A percentile compares a stretch with the other conserved stretches of the same genome.
Evolutionary conservation across 176 grass and related monocot genomes (phyloP).

Genomic region (Oryza meridionalis): DNA sequence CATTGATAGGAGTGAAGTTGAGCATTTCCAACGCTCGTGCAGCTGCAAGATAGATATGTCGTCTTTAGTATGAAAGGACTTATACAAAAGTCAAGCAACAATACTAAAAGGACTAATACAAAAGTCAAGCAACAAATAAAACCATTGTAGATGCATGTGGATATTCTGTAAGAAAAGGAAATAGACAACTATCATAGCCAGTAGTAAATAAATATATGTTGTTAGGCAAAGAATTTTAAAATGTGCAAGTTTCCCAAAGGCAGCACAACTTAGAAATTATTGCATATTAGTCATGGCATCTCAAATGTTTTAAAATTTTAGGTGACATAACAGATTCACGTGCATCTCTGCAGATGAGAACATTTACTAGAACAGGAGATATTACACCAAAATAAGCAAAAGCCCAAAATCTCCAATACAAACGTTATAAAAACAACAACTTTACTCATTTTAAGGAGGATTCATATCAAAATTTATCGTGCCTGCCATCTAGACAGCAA

Average conservation of each 20-base stretch:
- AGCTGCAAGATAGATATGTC: slow-evolving; percentile 55
- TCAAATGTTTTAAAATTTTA: neutral
- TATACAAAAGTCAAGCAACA: neutral
- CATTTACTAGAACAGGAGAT: neutral
- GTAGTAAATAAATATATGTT: neutral
- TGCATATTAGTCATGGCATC: neutral
- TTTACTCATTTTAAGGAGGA: too few species aligned
- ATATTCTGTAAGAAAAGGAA: neutral
- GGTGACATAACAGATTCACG: neutral
- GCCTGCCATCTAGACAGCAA: too few species aligned
- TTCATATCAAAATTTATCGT: too few species aligned
- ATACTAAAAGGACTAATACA: neutral
- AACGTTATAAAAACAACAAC: neutral
- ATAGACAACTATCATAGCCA: neutral
- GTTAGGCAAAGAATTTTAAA: neutral
- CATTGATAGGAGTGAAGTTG: slow-evolving; percentile 88
- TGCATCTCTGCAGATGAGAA: neutral
- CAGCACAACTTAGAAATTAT: neutral
- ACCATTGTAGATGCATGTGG: neutral
- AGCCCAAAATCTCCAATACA: neutral
- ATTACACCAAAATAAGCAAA: neutral
- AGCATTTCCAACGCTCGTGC: slow-evolving; percentile 81
- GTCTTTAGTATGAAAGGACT: slow-evolving; percentile 13
- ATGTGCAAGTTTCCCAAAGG: neutral
- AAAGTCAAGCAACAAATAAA: neutral